Percentiles rank a stretch among this genome's conserved stretches.
Evolutionary conservation across 441 rosid genomes (phyloP).

Genomic region (Adansonia rubrostipa): DNA sequence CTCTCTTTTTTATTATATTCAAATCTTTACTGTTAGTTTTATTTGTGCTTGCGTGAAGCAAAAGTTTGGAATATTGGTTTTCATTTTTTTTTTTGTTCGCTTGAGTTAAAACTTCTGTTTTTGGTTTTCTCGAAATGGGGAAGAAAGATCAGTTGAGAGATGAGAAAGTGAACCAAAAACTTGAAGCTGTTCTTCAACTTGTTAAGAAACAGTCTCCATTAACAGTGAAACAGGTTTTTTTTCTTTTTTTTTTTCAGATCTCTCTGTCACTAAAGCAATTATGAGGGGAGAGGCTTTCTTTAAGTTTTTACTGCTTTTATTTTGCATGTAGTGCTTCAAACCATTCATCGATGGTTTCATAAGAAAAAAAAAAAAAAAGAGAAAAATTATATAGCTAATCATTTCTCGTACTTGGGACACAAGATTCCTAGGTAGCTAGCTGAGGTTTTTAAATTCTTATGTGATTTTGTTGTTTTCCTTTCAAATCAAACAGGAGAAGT

Average conservation of each 20-base stretch:
- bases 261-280: neutral
- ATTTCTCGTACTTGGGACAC: too few relatives aligned
- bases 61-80: slow-evolving; percentile 54
- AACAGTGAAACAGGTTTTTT: slow-evolving; percentile 70
- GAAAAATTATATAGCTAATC: too few relatives aligned
- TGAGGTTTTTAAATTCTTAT: neutral
- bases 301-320: neutral
- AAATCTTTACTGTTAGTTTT: slow-evolving; percentile 31
- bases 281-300: neutral
- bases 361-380: neutral
- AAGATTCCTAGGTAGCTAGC: neutral
- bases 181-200: slow-evolving; percentile 66
- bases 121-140: slow-evolving; percentile 56
- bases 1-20: neutral
- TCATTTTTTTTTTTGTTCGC: neutral
- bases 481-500: slow-evolving; percentile 66
- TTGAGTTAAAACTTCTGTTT: neutral
- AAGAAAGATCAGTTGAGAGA: slow-evolving; percentile 53
- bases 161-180: slow-evolving; percentile 36
- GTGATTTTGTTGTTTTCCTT: neutral
- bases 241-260: neutral
- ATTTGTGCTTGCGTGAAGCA: slow-evolving; percentile 46
- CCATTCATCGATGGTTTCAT: neutral
- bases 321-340: fast-evolving
- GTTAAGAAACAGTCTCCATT: slow-evolving; percentile 71